Evolutionary conservation across 176 grass and related monocot species (phyloP).

Genomic region (Microstegium vimineum): DNA sequence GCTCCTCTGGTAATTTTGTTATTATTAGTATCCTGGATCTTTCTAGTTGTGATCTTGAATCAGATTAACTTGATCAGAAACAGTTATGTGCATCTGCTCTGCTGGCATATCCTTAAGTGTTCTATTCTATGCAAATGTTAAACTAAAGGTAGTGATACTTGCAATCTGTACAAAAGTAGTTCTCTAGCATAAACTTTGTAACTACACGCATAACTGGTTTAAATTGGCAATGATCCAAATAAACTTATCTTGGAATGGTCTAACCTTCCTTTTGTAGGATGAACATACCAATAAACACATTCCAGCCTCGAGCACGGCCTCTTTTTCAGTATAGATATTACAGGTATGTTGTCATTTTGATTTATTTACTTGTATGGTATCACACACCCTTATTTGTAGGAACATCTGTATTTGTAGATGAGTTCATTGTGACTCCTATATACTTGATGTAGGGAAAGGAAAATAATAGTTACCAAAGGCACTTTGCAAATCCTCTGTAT

Average conservation of each 20-base stretch:
- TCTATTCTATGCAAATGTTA: not conserved
- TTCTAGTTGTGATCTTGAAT: conserved; percentile 4
- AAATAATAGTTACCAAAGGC: not conserved
- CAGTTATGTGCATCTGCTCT: not conserved
- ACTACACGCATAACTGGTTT: not conserved
- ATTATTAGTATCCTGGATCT: not conserved
- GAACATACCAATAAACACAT: conserved; percentile 81
- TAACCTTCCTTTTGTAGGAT: conserved; percentile 46
- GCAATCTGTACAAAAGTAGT: not conserved
- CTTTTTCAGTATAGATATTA: conserved; percentile 98
- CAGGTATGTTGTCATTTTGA: conserved; percentile 52
- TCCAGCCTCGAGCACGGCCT: conserved; percentile 76
- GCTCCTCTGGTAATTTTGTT: not conserved
- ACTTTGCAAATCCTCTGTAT: not conserved
- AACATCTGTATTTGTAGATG: not conserved
- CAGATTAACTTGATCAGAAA: not conserved
- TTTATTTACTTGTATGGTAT: conserved; percentile 8
- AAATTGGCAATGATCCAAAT: not conserved
- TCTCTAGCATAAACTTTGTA: not conserved
- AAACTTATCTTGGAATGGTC: conserved; percentile 15
- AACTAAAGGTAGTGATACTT: conserved; percentile 1
- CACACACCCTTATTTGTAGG: not conserved
- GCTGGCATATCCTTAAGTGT: not conserved
- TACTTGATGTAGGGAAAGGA: not conserved
- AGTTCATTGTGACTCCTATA: not conserved